Evolutionary conservation across 192 early-diverging fungal genomes (phyloP), one percentile per base, ranked within the genome.

Genomic region (Spizellomyces sp.): DNA sequence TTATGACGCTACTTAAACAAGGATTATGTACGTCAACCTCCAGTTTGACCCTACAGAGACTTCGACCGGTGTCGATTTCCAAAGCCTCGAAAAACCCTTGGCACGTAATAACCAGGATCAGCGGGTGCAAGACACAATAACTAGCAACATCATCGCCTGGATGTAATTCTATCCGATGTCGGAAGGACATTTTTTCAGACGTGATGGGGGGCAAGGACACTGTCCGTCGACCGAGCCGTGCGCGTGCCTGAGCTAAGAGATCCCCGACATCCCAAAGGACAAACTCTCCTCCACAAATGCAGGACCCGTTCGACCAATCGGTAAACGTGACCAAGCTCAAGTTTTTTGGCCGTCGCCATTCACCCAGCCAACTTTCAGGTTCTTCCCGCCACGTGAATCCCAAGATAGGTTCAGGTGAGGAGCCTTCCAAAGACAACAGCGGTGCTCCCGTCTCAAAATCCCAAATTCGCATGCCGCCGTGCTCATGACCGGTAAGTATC

Each of bases 41-140:
- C 27, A 54, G 50, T 12, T 54, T 12, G 14, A 54, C 50, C 50
- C 50, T 54, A 19, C 50, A 54, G 17, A 54, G 50, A 54, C 50
- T 54, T 54, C 50, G 50, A n/a, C 50, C 50, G 12, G 50, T 54
- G 12, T 54, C 50, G 50, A 54, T 12, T 54, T 54, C 50, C 14
- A 54, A n/a, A n/a, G 50, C 50, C 17, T 54, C 50, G 50, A 54
- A 54, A 12, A 12, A 54, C 14, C 50, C 50, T 19, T 54, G 12
- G 50, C 14, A n/a, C 14, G 50, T 54, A n/a, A 54, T 54, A 19
- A 54, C 50, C 0, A 54, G 12, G 12, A 54, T n/a, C 14, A 54
- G 50, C 17, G 50, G 50, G 50, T 54, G 50, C 17, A 54, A 54
- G 17, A 54, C 50, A 54, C 50, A 54, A 54, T 54, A 54, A n/a